Conservation (phyloP, 139 green algal species). For the Edaphochlamys debaryana region DNA sequence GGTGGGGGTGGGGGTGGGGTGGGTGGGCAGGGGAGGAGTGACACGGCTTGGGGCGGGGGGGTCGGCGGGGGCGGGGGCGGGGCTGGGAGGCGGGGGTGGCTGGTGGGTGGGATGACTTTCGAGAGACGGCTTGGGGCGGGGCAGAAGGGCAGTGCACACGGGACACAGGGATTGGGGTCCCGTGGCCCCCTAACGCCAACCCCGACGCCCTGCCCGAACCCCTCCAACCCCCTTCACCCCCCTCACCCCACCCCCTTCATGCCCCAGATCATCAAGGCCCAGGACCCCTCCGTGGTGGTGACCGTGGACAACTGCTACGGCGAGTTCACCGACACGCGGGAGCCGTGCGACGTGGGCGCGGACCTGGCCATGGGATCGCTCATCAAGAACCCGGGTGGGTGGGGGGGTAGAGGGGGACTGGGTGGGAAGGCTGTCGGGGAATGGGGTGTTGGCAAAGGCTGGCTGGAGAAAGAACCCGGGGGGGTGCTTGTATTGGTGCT, state of each 20-base stretch:
- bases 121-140: too few species aligned
- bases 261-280: slow-evolving; percentile 69
- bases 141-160: too few species aligned
- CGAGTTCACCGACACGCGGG: slow-evolving; percentile 91
- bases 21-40: not conserved
- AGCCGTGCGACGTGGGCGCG: slow-evolving; percentile 90
- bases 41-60: too few species aligned
- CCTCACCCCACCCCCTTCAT: not conserved
- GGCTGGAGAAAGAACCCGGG: too few species aligned
- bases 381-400: slow-evolving; percentile 91
- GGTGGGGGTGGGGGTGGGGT: not conserved
- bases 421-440: not conserved
- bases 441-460: too few species aligned
- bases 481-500: too few species aligned
- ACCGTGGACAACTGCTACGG: slow-evolving; percentile 99
- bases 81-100: too few species aligned
- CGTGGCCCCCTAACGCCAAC: too few species aligned
- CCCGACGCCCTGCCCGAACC: not conserved
- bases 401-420: too few species aligned
- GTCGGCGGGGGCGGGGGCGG: too few species aligned
- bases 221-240: not conserved
- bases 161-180: too few species aligned
- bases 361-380: slow-evolving; percentile 94
- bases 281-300: slow-evolving; percentile 77
- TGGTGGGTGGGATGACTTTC: too few species aligned